Evolutionary conservation across 208 protist genomes (phyloP).

Genomic region (Trypanosoma conorhini): DNA sequence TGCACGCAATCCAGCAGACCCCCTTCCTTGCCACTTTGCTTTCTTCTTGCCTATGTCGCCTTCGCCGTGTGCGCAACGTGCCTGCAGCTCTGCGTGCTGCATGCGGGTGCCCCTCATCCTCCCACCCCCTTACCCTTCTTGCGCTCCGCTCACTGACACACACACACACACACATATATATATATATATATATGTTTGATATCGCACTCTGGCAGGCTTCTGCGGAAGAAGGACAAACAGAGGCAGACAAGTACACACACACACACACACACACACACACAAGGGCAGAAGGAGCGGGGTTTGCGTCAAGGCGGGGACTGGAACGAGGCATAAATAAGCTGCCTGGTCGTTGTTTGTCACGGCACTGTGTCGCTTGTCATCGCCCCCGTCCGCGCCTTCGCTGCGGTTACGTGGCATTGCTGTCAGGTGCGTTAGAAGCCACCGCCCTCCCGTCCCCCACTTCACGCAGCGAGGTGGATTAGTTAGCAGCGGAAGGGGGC

Average conservation of each 20-base stretch:
- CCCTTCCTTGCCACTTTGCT: neutral
- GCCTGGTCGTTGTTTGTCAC: too few species aligned
- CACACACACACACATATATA: conserved; percentile 10
- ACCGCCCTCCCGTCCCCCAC: neutral
- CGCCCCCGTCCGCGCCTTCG: too few species aligned
- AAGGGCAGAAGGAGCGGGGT: too few species aligned
- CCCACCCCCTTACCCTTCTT: neutral
- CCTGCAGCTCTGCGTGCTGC: neutral
- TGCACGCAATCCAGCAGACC: too few species aligned
- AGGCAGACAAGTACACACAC: neutral
- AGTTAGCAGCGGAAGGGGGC: neutral
- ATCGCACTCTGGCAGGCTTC: too few species aligned
- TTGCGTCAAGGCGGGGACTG: too few species aligned
- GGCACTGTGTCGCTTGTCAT: too few species aligned
- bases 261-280: too few species aligned
- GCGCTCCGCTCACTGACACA: neutral
- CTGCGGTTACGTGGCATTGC: neutral
- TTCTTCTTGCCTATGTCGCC: neutral
- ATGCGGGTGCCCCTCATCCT: conserved; percentile 1
- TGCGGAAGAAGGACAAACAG: neutral
- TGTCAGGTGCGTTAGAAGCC: neutral
- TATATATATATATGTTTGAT: conserved; percentile 4
- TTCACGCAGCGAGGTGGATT: neutral
- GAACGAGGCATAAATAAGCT: too few species aligned
- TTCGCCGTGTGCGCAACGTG: neutral